A percentile compares a stretch with the other conserved stretches of the same genome.
These are phyloP conservation scores for Waitea zeae DNA, from an alignment of 1,284 basidiomycete species.

Conservation along the genomic window DNA sequence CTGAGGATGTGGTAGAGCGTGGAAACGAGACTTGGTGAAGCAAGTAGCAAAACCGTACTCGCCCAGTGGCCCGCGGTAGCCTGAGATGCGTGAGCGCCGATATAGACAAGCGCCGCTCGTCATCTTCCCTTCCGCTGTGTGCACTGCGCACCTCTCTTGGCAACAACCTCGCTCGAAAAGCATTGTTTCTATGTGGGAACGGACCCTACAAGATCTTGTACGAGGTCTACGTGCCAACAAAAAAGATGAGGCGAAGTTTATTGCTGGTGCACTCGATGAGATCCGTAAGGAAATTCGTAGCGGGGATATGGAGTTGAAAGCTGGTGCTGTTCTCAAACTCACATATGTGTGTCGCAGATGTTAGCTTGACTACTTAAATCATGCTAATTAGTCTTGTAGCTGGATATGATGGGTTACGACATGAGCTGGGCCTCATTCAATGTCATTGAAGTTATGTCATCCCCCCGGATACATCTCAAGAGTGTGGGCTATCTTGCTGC, in stretches of 20 bases:
- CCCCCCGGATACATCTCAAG: constrained; percentile 81
- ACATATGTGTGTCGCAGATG: constrained; percentile 63
- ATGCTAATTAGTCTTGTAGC: constrained; percentile 22
- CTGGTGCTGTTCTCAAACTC: constrained; percentile 87
- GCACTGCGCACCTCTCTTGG: too few relatives aligned
- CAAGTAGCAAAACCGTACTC: too few relatives aligned
- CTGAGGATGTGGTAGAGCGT: too few relatives aligned
- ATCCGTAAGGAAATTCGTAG: constrained; percentile 82
- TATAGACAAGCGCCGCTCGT: too few relatives aligned
- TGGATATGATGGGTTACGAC: constrained; percentile 87
- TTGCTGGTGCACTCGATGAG: constrained; percentile 69
- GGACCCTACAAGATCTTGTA: constrained; percentile 84
- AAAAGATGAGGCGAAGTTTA: constrained; percentile 69
- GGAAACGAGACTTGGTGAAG: too few relatives aligned
- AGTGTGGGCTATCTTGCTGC: constrained; percentile 93
- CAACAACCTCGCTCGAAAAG: too few relatives aligned
- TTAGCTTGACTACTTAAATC: constrained; percentile 4
- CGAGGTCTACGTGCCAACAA: constrained; percentile 79
- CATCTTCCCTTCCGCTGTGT: too few relatives aligned
- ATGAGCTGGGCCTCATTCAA: constrained; percentile 88
- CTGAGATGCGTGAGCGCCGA: too few relatives aligned
- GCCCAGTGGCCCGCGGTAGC: too few relatives aligned
- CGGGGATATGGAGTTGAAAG: constrained; percentile 96
- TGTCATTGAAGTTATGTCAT: constrained; percentile 97
- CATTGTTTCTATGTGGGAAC: constrained; percentile 92